phyloP scores from a whole-genome alignment of 1,284 basidiomycete genomes.

The Fomitiporia mediterranea region DNA sequence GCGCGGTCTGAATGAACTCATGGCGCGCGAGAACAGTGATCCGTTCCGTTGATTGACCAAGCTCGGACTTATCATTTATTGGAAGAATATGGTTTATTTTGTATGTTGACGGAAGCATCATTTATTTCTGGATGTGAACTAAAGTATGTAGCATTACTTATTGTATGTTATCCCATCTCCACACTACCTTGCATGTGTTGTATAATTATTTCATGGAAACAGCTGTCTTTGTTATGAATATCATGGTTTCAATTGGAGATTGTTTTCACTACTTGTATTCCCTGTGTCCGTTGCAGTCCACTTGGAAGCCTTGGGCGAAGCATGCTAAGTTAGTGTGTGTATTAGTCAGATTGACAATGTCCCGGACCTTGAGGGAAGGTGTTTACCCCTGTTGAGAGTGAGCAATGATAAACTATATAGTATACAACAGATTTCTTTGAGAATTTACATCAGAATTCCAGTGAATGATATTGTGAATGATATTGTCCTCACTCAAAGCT shows the following conservation, averaged over 20 bases:
- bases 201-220: constrained; percentile 13
- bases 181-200: constrained; percentile 15
- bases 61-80: not conserved
- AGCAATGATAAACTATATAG: too few species aligned
- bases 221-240: not conserved
- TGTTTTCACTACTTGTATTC: too few species aligned
- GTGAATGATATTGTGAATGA: too few species aligned
- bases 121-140: constrained; percentile 11
- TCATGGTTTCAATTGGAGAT: not conserved
- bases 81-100: not conserved
- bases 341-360: too few species aligned
- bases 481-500: constrained; percentile 16
- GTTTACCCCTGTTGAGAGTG: too few species aligned
- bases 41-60: constrained; percentile 2
- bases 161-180: constrained; percentile 19
- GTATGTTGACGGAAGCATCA: not conserved
- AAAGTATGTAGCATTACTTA: constrained; percentile 20
- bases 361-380: too few species aligned
- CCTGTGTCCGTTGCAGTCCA: too few species aligned
- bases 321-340: too few species aligned
- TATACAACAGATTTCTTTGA: too few species aligned
- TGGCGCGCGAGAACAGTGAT: constrained; percentile 11
- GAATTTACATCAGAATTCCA: too few species aligned
- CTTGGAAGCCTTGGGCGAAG: too few species aligned
- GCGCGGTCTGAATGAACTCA: constrained; percentile 52